Percentiles rank a stretch among this genome's conserved stretches.
Conservation (phyloP, 2,329 filamentous ascomycete genomes). For the Dichotomopilus funicola region DNA sequence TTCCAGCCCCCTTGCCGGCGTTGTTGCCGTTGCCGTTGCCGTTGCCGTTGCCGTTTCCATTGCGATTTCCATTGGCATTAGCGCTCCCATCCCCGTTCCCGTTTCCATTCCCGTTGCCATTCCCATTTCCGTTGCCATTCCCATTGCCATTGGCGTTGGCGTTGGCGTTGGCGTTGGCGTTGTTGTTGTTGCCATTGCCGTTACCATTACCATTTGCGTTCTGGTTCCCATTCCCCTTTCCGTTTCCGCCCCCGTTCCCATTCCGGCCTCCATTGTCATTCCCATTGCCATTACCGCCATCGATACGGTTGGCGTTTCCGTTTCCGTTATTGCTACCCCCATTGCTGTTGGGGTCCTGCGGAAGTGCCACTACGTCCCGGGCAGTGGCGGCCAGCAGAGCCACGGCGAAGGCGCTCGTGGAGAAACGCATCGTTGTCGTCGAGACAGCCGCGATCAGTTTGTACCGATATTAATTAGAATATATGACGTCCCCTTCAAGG, state of each 20-base stretch:
- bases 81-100: background rate
- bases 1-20: background rate
- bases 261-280: background rate
- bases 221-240: background rate
- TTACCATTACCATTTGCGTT: background rate
- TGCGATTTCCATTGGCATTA: too few species aligned
- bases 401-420: conserved; percentile 19
- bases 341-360: conserved; percentile 4
- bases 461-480: conserved; percentile 12
- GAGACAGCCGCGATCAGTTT: conserved; percentile 3
- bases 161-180: background rate
- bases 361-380: conserved; percentile 18
- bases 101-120: background rate
- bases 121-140: background rate
- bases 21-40: background rate
- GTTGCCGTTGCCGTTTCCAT: background rate
- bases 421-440: conserved; percentile 22
- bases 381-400: conserved; percentile 22
- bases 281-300: background rate
- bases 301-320: background rate
- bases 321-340: background rate
- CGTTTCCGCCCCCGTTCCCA: too few species aligned
- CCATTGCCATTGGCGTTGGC: too few species aligned
- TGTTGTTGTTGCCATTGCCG: background rate
- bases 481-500: conserved; percentile 14